Evolutionary conservation across 305 asterid species (phyloP), one percentile per base, ranked within the genome.

Genomic region (Lippia alba): DNA sequence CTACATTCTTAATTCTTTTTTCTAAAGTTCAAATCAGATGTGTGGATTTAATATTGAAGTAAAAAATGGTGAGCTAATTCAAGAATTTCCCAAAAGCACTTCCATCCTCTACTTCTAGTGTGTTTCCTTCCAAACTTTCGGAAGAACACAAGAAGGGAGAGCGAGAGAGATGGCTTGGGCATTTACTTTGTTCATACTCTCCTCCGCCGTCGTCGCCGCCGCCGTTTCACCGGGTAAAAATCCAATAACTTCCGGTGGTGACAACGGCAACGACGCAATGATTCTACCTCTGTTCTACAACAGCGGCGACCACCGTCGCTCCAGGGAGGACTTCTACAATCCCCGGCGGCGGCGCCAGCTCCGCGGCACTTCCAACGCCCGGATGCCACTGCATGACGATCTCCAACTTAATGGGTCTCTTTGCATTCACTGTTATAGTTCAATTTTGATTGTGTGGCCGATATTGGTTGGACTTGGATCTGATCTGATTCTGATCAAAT

Each of bases 351-450:
- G 76, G 56, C 90, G 84, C 58, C 84, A 60, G 46, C 17, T 48
- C 34, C 56, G 69, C 61, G 56, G 56, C 53, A 78, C 65, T 34
- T 79, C 76, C n/a, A 80, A 61, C 57, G 90, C 95, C 15, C 95
- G 91, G 46, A 88, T 88, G 95, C 69, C 86, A 56, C 90, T 88
- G 46, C 91, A 88, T 41, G 95, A 88, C 79, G 95, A 84, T 84
- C 91, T 88, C 77, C 86, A 82, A 40, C 80, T 82, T 57, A 82
- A 88, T 41, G 95, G 95, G 95, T 88, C 14, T n/a, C n/a, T 44
- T 44, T 44, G 3, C 10, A 2, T 62, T 60, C 60, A 44, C 34
- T 57, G 11, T 68, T 51, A 10, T 14, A 8, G 5, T 14, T 64
- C 44, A 11, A 44, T 44, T 8, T 8, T 40, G 4, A 44, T 66